Evolutionary conservation across 768 basidiomycete species (phyloP), one percentile per base, ranked within the genome.

Genomic region (Chalciporus chontae): DNA sequence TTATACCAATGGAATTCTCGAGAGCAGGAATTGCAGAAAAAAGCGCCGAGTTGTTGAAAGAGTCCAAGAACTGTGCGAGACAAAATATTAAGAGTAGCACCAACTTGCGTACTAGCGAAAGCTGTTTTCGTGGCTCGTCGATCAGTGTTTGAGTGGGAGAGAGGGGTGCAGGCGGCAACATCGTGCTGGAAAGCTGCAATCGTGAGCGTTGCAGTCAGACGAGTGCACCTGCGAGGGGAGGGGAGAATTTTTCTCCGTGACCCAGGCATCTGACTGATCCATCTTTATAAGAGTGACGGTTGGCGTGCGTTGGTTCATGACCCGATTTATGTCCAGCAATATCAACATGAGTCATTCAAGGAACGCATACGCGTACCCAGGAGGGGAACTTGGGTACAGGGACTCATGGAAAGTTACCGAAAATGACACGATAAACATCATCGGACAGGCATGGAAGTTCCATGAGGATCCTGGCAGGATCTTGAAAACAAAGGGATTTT

Each of bases 31-130:
- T 67, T 11, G 69, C 72, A 6, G 72, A 60, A 40, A 73, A 69
- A 18, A 73, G 62, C 23, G 72, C 64, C n/a, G 71, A 67, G 50
- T 71, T 73, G 54, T 70, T 73, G 61, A 78, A 72, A 11, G 70
- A 58, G 29, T 78, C 77, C 45, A 76, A 57, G 53, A 74, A 76
- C 41, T 73, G 67, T 13, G 74, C 70, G 17, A 69, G 61, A 52
- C 73, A 76, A 32, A 77, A 69, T 10, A 74, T 50, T 10, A 55
- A 24, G 1, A 78, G 60, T 14, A 77, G 50, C 18, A 64, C 17
- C 2, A 43, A 47, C 58, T 64, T 73, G 48, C 58, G 64, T 31
- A 51, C 43, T 42, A 41, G 50, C 32, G 63, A 69, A 45, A 66
- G 52, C 18, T 3, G 42, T 17, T 48, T 51, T 23, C 50, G 40